These are phyloP conservation scores for Begonia masoniana DNA, from an alignment of 306 rosid species.

Conservation along the genomic window DNA sequence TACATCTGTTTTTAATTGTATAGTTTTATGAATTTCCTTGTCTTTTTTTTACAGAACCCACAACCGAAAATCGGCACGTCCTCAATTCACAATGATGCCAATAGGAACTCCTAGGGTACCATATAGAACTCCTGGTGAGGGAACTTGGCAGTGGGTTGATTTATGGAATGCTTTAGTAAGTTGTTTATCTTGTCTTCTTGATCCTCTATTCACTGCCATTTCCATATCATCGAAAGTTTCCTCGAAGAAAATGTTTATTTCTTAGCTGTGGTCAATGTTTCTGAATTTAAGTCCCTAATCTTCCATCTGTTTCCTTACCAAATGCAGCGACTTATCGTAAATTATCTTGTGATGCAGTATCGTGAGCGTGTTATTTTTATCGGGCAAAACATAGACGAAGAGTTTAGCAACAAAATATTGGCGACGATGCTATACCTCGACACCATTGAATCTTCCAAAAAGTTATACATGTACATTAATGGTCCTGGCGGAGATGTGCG, in stretches of 20 bases:
- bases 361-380: conserved; percentile 83
- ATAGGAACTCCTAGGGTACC: conserved; percentile 88
- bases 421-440: conserved; percentile 94
- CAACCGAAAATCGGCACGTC: conserved; percentile 40
- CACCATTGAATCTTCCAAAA: conserved; percentile 46
- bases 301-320: too few relatives aligned
- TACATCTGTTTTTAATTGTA: not conserved
- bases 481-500: conserved; percentile 99
- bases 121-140: conserved; percentile 83
- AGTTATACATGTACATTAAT: conserved; percentile 68
- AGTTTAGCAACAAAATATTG: conserved; percentile 78
- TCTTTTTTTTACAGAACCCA: conserved; percentile 30
- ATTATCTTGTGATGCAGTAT: conserved; percentile 39
- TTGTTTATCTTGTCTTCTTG: not conserved
- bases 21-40: not conserved
- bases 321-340: too few relatives aligned
- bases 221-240: too few relatives aligned
- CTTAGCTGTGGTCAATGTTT: too few relatives aligned
- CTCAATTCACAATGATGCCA: conserved; percentile 74
- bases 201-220: too few relatives aligned
- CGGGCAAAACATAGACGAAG: conserved; percentile 77
- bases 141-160: conserved; percentile 94
- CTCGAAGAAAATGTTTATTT: too few relatives aligned
- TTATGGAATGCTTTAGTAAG: conserved; percentile 97
- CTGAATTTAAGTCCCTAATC: too few relatives aligned